These are phyloP conservation scores for Pythium dissotocum DNA, from an alignment of 352 stramenopile genomes.

Conservation along the genomic window DNA sequence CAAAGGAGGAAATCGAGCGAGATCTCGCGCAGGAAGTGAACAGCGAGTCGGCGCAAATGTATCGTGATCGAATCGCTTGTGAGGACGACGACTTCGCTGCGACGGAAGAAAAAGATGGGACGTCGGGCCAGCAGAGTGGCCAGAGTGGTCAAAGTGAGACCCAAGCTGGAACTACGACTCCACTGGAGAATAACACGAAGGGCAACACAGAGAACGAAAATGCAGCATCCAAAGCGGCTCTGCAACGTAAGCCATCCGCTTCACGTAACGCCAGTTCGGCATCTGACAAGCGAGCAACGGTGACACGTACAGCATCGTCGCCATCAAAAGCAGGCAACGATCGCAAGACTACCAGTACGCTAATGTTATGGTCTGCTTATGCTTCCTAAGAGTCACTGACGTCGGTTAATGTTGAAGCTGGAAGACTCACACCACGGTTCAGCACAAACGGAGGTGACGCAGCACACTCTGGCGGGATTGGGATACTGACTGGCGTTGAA, in stretches of 20 bases:
- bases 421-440: neutral
- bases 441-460: neutral
- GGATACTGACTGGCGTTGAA: neutral
- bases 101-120: neutral
- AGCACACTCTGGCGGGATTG: neutral
- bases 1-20: slow-evolving; percentile 44
- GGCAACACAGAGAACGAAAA: neutral
- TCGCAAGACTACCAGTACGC: slow-evolving; percentile 1
- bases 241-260: neutral
- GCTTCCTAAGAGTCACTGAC: neutral
- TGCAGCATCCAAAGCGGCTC: neutral
- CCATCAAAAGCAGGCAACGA: slow-evolving; percentile 4
- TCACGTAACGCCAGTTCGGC: neutral
- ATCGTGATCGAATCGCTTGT: slow-evolving; percentile 36
- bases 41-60: slow-evolving; percentile 40
- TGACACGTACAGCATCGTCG: neutral
- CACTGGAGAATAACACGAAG: neutral
- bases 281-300: neutral
- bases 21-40: slow-evolving; percentile 53
- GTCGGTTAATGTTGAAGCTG: neutral
- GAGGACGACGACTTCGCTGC: neutral
- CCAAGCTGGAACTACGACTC: neutral
- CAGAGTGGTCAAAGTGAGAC: neutral
- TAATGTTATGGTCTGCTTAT: neutral
- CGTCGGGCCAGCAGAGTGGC: neutral